Conservation (phyloP, 108 stramenopile genomes). For the Fistulifera pelliculosa region DNA sequence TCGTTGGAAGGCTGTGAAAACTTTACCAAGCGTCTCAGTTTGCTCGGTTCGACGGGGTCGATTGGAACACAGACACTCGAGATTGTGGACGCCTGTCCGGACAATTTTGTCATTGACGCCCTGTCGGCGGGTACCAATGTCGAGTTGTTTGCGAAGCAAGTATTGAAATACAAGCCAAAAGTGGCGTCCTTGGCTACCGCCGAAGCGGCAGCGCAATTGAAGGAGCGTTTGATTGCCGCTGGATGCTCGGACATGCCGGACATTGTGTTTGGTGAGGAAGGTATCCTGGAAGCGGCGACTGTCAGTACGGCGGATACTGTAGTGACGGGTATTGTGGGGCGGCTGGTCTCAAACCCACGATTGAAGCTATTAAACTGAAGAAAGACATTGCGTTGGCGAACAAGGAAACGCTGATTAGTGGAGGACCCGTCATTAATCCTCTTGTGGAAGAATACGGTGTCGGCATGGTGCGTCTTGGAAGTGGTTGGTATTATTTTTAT, state of each 20-base stretch:
- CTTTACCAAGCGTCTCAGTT: slow-evolving; percentile 76
- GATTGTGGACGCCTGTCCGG: slow-evolving; percentile 88
- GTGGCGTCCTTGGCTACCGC: slow-evolving; percentile 58
- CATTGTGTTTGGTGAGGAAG: slow-evolving; percentile 75
- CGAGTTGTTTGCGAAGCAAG: slow-evolving; percentile 86
- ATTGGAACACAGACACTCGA: slow-evolving; percentile 97
- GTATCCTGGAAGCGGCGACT: slow-evolving; percentile 75
- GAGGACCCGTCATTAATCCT: slow-evolving; percentile 93
- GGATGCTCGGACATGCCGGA: slow-evolving; percentile 56
- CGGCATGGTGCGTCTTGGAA: slow-evolving; percentile 60
- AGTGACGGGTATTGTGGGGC: slow-evolving; percentile 94
- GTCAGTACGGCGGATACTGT: slow-evolving; percentile 75
- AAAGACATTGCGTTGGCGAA: slow-evolving; percentile 96
- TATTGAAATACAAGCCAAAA: slow-evolving; percentile 75
- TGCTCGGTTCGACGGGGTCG: slow-evolving; percentile 87
- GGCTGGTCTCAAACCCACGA: slow-evolving; percentile 88
- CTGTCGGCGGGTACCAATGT: slow-evolving; percentile 84
- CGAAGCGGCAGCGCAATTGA: slow-evolving; percentile 54
- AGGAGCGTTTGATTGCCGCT: slow-evolving; percentile 31
- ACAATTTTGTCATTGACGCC: slow-evolving; percentile 88
- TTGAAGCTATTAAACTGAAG: slow-evolving; percentile 89
- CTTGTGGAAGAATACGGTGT: slow-evolving; percentile 87
- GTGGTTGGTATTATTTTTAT: too few relatives aligned
- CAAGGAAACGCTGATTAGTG: slow-evolving; percentile 96
- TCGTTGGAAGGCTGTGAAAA: slow-evolving; percentile 56